Evolutionary conservation across 1,284 basidiomycete genomes (phyloP).

Genomic region (Heliocybe sulcata): DNA sequence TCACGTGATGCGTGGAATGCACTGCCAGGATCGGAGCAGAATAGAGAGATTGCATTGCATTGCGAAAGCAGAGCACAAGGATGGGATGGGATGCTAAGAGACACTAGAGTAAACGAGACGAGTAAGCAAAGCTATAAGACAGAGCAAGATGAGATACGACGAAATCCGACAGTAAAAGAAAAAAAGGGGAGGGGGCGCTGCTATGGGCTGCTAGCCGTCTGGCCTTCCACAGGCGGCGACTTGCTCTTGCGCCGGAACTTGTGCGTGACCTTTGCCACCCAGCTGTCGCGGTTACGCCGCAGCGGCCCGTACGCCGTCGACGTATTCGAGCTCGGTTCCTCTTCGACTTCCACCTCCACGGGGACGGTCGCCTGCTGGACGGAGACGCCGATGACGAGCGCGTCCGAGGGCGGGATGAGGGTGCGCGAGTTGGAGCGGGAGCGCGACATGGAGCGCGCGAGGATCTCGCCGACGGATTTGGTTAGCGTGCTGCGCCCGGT

Average conservation of each 20-base stretch:
- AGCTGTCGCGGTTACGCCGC: conserved; percentile 21
- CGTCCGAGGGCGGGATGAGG: conserved; percentile 14
- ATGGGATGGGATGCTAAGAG: background rate
- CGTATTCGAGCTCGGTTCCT: conserved; percentile 9
- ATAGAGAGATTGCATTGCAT: background rate
- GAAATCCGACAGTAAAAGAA: background rate
- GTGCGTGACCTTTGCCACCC: conserved; percentile 42
- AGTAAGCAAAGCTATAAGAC: background rate
- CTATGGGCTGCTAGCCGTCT: conserved; percentile 1
- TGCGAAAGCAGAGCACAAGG: background rate
- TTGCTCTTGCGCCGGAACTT: conserved; percentile 41
- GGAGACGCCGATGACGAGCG: conserved; percentile 47
- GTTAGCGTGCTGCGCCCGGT: conserved; percentile 41
- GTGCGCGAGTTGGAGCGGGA: conserved; percentile 30
- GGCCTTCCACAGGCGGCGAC: conserved; percentile 7
- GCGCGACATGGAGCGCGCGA: conserved; percentile 47
- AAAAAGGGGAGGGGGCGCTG: conserved; percentile 3
- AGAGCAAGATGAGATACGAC: conserved; percentile 1
- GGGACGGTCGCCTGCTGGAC: conserved; percentile 50
- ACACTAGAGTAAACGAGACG: background rate
- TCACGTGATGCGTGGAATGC: background rate
- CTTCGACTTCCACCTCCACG: conserved; percentile 23
- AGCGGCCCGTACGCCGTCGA: conserved; percentile 18
- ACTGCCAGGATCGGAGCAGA: background rate
- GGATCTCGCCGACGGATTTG: conserved; percentile 37